Evolutionary conservation across 2,329 filamentous ascomycete species (phyloP).

Genomic region (Nemania serpens): DNA sequence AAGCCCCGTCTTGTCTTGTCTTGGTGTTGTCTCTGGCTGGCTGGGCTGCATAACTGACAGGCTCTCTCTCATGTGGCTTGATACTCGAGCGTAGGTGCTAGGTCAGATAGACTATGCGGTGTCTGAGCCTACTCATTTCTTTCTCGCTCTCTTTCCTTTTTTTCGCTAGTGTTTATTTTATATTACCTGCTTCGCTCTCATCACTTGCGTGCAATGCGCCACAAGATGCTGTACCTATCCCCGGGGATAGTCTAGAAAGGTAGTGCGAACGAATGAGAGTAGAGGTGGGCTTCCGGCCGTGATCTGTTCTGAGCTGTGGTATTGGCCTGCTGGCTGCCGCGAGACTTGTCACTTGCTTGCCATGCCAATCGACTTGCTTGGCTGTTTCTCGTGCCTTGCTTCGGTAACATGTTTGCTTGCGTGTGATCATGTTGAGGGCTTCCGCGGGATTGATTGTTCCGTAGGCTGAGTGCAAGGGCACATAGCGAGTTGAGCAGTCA

Average conservation of each 20-base stretch:
- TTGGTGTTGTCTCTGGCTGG: neutral
- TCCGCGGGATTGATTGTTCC: no score
- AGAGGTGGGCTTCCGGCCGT: neutral
- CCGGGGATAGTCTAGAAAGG: neutral
- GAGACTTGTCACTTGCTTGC: slow-evolving; percentile 22
- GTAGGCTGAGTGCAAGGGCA: neutral
- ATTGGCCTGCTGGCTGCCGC: slow-evolving; percentile 6
- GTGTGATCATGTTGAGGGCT: slow-evolving; percentile 10
- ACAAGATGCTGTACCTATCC: neutral
- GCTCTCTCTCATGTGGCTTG: neutral
- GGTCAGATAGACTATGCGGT: neutral
- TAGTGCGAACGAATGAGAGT: neutral
- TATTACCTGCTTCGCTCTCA: no score
- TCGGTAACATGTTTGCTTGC: slow-evolving; percentile 22
- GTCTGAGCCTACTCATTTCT: neutral
- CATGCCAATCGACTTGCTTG: neutral
- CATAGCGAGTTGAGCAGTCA: neutral
- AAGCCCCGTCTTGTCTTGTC: no score
- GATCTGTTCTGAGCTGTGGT: neutral
- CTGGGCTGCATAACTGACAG: neutral
- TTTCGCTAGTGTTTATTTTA: no score
- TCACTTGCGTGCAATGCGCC: neutral
- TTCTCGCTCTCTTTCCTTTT: neutral
- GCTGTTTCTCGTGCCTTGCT: slow-evolving; percentile 11
- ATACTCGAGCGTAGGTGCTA: no score